Conservation (phyloP, 768 basidiomycete genomes). For the Clathrus columnatus region DNA sequence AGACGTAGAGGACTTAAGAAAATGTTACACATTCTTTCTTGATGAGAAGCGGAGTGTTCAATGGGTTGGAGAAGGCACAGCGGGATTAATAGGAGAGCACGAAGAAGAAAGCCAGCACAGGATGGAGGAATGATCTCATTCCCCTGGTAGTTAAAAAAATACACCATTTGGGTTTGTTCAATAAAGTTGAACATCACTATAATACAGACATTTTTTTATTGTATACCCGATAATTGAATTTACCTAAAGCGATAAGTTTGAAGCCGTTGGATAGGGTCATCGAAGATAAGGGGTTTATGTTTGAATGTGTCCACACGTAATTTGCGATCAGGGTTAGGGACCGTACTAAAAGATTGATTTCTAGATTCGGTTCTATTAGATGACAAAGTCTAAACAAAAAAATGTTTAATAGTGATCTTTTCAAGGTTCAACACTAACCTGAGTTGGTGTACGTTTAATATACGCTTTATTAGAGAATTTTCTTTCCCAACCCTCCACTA, state of each 20-base stretch:
- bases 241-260: neutral
- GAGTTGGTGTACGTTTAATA: neutral
- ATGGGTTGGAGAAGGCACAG: constrained; percentile 65
- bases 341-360: no score
- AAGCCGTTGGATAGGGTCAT: neutral
- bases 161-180: no score
- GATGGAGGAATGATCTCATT: constrained; percentile 7
- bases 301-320: no score
- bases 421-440: neutral
- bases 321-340: no score
- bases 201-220: neutral
- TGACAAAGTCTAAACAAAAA: neutral
- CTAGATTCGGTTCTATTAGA: no score
- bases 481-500: constrained; percentile 7
- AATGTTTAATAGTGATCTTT: neutral
- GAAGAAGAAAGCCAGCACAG: constrained; percentile 34
- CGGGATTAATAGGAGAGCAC: constrained; percentile 19
- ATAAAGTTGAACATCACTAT: neutral
- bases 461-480: neutral
- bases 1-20: constrained; percentile 74
- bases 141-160: neutral
- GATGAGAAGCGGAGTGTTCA: constrained; percentile 89
- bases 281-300: neutral
- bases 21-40: constrained; percentile 85
- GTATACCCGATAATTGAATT: neutral